These are phyloP conservation scores for Vaccinium corymbosum DNA, from an alignment of 148 eudicot species.

Conservation along the genomic window DNA sequence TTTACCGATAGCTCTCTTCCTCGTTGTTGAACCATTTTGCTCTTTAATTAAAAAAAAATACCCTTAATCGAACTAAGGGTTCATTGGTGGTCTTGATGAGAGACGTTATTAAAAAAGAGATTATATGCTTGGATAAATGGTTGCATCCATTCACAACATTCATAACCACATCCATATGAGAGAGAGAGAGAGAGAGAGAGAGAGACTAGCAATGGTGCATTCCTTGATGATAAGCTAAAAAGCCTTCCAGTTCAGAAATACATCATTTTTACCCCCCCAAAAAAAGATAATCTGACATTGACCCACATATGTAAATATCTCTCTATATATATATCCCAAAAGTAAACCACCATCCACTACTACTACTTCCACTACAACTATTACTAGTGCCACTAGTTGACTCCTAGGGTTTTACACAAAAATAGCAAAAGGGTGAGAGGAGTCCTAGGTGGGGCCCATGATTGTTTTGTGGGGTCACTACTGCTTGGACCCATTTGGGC, in stretches of 20 bases:
- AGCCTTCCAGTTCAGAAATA: slow-evolving; percentile 16
- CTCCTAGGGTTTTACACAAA: neutral
- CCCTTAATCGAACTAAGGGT: no score
- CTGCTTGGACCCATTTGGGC: slow-evolving; percentile 29
- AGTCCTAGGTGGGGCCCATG: slow-evolving; percentile 19
- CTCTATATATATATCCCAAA: neutral
- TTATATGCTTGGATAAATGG: neutral
- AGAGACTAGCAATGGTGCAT: neutral
- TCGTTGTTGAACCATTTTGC: no score
- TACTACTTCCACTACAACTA: neutral
- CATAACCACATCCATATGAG: neutral
- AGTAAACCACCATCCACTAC: neutral
- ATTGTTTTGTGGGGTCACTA: neutral
- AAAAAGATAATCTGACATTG: neutral
- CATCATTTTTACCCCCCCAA: slow-evolving; percentile 16
- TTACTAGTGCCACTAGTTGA: neutral
- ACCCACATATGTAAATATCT: neutral
- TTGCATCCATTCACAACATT: neutral
- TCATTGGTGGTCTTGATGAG: no score
- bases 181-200: slow-evolving; percentile 10
- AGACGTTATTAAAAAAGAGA: neutral
- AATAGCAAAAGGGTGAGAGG: neutral
- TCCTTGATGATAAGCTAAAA: slow-evolving; percentile 10
- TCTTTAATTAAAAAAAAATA: no score
- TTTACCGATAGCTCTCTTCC: no score